Percentiles rank a stretch among this genome's conserved stretches.
These are phyloP conservation scores for Panicum miliaceum DNA, from an alignment of 176 grass and related monocot species.

Conservation along the genomic window DNA sequence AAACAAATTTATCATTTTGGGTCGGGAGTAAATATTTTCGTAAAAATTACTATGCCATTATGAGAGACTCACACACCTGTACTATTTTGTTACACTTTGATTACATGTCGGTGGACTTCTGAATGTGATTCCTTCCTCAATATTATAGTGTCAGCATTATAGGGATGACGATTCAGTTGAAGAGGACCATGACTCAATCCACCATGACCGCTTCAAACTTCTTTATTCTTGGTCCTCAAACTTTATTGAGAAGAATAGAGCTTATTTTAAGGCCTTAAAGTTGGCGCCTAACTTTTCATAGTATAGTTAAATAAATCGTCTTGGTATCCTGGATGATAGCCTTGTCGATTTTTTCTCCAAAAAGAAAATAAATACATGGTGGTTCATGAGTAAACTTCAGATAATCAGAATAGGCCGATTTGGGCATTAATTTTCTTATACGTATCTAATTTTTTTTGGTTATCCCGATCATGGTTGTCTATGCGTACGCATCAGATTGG, in stretches of 20 bases:
- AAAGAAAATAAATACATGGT: background rate
- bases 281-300: slow-evolving; percentile 7
- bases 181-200: slow-evolving; percentile 18
- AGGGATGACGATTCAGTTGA: too few relatives aligned
- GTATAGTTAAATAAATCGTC: background rate
- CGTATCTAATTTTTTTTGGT: background rate
- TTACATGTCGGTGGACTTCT: background rate
- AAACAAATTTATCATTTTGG: background rate
- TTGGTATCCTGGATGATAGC: background rate
- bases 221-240: background rate
- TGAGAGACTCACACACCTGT: too few relatives aligned
- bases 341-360: background rate
- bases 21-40: background rate
- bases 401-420: slow-evolving; percentile 10
- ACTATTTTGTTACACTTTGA: background rate
- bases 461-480: slow-evolving; percentile 6
- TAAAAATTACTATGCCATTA: background rate
- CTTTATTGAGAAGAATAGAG: background rate
- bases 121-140: background rate
- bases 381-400: slow-evolving; percentile 25
- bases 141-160: background rate
- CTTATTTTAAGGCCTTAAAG: background rate
- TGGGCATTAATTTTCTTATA: background rate
- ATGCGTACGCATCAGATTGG: background rate
- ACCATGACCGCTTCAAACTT: slow-evolving; percentile 22